Base-by-base conservation (phyloP, 2,329 filamentous ascomycete genomes). In the Trichoderma hamatum region DNA sequence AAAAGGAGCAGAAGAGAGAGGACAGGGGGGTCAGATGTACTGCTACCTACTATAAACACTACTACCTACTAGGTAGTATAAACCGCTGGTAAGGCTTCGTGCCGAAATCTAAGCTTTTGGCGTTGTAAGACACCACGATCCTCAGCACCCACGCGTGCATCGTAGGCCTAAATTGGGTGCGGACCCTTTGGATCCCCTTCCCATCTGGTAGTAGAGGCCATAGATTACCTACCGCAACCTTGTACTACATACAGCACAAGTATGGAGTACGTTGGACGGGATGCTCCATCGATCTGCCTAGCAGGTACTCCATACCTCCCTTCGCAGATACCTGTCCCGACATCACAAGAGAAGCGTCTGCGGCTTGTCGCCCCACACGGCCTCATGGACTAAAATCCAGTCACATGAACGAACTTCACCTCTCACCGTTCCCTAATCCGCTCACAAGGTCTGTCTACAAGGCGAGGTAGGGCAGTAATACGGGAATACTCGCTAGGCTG, bases 391-490 rank as follows among this genome's bases (percentile, higher is more conserved):
- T 32, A 21, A 55, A 55, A 55, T 51, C 2, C 32, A 34, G 61
- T 64, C 61, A 64, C 61, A 64, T 64, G 61, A 64, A 24, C 39
- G 61, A 52, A 55, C 32, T 64, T 43, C 61, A 64, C 49, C 49
- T 54, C 61, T 64, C 61, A 55, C 61, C 61, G 61, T 39, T 19
- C 43, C 39, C 24, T 51, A 19, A 3, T 46, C n/a, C 61, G 49
- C 61, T 64, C 61, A 64, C 24, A 30, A 21, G 34, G 24, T 64
- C 49, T 64, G n/a, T 49, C 51, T 16, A 28, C 26, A 49, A 49
- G 46, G n/a, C 46, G 21, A 30, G 49, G 49, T 16, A 54, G 61
- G 61, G 49, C 24, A 54, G 61, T 64, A 28, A 21, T 64, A n/a
- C 58, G 36, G 58, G n/a, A 46, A 43, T 49, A 30, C 54, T 58